phyloP scores from a whole-genome alignment of 371 early-diverging fungal genomes.

The Mucor lusitanicus region DNA sequence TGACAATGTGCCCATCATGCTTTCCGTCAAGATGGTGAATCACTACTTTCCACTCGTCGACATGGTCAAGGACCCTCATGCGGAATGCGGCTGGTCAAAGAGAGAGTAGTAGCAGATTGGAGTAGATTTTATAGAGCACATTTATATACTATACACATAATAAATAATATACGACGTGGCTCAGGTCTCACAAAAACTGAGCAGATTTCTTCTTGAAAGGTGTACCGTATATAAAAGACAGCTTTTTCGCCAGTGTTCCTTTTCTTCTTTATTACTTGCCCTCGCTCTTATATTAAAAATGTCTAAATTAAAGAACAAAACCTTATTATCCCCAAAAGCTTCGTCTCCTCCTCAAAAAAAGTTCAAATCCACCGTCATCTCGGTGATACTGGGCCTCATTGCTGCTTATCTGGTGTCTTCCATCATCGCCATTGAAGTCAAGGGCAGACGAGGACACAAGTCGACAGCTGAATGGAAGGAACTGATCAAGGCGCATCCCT shows the following conservation, averaged over 20 bases:
- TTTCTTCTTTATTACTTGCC: background rate
- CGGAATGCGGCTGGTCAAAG: constrained; percentile 60
- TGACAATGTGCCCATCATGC: constrained; percentile 77
- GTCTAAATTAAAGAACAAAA: background rate
- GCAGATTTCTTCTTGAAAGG: background rate
- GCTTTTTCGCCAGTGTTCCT: background rate
- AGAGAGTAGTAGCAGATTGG: constrained; percentile 15
- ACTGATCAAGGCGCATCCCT: constrained; percentile 29
- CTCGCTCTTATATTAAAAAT: background rate
- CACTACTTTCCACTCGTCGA: constrained; percentile 76
- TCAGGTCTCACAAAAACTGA: background rate
- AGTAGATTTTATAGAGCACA: background rate
- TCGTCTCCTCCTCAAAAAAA: background rate
- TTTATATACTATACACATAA: background rate
- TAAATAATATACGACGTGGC: background rate
- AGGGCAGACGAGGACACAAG: constrained; percentile 10
- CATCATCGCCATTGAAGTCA: constrained; percentile 11
- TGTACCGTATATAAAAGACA: background rate
- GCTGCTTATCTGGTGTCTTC: background rate
- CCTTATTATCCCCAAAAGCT: too few species aligned
- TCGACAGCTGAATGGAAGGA: constrained; percentile 22
- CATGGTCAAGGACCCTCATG: constrained; percentile 54
- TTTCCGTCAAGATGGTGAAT: constrained; percentile 77
- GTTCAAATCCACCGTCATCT: background rate
- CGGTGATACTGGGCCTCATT: constrained; percentile 6